Base-by-base conservation (phyloP, 805 yeast genomes). In the Schwanniomyces yamadae region DNA sequence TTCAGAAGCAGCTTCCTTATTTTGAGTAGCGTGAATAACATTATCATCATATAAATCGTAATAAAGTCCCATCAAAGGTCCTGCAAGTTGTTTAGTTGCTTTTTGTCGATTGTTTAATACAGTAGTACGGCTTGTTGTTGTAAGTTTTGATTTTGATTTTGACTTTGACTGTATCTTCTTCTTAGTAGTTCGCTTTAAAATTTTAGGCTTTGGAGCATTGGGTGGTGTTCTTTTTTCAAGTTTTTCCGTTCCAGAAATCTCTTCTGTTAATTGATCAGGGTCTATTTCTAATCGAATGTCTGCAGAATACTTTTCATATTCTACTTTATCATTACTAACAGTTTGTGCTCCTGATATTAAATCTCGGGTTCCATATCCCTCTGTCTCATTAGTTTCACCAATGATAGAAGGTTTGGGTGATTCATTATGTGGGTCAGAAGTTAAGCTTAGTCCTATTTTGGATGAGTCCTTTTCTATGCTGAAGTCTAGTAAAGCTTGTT, bases 11-110 rank as follows among this genome's bases (percentile, higher is more conserved):
- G 52, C 46, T 4, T 31, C 24, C 3, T 23, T 26, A 27, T 49
- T 41, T 12, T 44, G 41, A n/a, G 42, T 43, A 2, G 52, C 48
- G 4, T 23, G 23, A 26, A 64, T 36, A 8, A 56, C 31, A 43
- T 61, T 63, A 11, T 64, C 71, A 38, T 68, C 73, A 37, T 68
- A 67, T 8, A 57, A 44, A 28, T 59, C 63, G 39, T 59, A 66
- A 32, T 51, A 44, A 19, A 68, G 43, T 0, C 61, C 57, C 4
- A 67, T 49, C 29, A 67, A 45, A 1, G 74, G 72, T 1, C 71
- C 72, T 0, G 73, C 71, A 11, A 59, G 50, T 23, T 61, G 61
- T 21, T 69, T 45, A 6, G 66, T 48, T 11, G 50, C 40, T 41
- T 59, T 62, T 36, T 53, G 49, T 12, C 53, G 49, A 13, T 52